A percentile compares a stretch with the other conserved stretches of the same genome.
These are phyloP conservation scores for Fusarium annulatum DNA, from an alignment of 2,329 filamentous ascomycete genomes.

Conservation along the genomic window DNA sequence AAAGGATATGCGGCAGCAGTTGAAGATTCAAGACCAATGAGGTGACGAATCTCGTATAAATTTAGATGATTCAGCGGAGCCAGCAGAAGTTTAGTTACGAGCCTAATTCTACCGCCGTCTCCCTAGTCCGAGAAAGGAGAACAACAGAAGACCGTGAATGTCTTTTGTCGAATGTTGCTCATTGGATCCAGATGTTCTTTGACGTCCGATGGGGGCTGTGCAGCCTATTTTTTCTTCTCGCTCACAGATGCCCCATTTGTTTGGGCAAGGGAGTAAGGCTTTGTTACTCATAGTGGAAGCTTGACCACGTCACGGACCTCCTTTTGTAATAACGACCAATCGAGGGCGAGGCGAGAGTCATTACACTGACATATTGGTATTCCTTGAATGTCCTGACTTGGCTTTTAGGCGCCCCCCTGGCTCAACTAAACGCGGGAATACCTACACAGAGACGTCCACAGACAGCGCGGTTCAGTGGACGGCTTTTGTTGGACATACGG, in stretches of 20 bases:
- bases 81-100: slow-evolving; percentile 35
- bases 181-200: slow-evolving; percentile 29
- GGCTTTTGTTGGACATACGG: background rate
- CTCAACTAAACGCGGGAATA: background rate
- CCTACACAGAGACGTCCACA: background rate
- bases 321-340: slow-evolving; percentile 36
- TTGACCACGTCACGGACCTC: slow-evolving; percentile 42
- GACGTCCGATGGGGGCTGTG: slow-evolving; percentile 27
- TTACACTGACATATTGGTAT: slow-evolving; percentile 3
- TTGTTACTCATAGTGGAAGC: slow-evolving; percentile 26
- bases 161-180: background rate
- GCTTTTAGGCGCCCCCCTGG: slow-evolving; percentile 12
- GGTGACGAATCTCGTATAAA: slow-evolving; percentile 16
- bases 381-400: background rate
- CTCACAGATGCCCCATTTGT: slow-evolving; percentile 18
- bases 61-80: slow-evolving; percentile 19
- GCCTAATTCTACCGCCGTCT: slow-evolving; percentile 31
- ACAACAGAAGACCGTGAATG: background rate
- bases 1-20: background rate
- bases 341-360: slow-evolving; percentile 33
- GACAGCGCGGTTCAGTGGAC: background rate
- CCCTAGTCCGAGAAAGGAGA: slow-evolving; percentile 10
- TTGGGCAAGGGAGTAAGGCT: slow-evolving; percentile 29
- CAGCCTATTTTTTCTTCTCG: slow-evolving; percentile 19
- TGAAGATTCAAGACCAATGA: slow-evolving; percentile 2